These are phyloP conservation scores for Teunomyces stri DNA, from an alignment of 805 yeast species.

Conservation along the genomic window DNA sequence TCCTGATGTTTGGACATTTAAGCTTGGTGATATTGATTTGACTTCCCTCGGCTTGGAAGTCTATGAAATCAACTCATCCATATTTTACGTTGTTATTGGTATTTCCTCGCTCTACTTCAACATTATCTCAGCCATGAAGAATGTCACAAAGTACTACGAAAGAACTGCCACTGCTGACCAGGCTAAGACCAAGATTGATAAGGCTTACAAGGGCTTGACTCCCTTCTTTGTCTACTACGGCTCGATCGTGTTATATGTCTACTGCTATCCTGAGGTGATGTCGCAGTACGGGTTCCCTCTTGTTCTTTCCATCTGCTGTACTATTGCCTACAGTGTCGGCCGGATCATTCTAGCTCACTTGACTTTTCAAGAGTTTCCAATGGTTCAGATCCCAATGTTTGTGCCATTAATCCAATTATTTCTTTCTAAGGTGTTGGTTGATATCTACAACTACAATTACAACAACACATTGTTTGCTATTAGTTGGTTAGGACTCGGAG, in stretches of 20 bases:
- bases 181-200: constrained; percentile 39
- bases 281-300: constrained; percentile 50
- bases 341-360: constrained; percentile 85
- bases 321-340: constrained; percentile 85
- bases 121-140: constrained; percentile 62
- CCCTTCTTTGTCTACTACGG: constrained; percentile 65
- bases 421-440: constrained; percentile 31
- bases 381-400: constrained; percentile 64
- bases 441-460: constrained; percentile 37
- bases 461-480: constrained; percentile 48
- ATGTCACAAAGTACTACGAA: constrained; percentile 50
- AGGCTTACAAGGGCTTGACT: constrained; percentile 49
- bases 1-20: constrained; percentile 60
- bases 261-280: constrained; percentile 53
- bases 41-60: constrained; percentile 27
- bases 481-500: constrained; percentile 64
- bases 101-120: constrained; percentile 59
- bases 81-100: constrained; percentile 50
- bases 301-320: constrained; percentile 66
- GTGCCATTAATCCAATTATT: constrained; percentile 56
- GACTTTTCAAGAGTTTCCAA: constrained; percentile 76
- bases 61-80: constrained; percentile 37
- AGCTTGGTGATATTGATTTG: constrained; percentile 41
- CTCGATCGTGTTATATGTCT: constrained; percentile 45
- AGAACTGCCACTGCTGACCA: constrained; percentile 18